Conservation (phyloP, 805 yeast genomes). For the Lipomyces yamanashiensis region DNA sequence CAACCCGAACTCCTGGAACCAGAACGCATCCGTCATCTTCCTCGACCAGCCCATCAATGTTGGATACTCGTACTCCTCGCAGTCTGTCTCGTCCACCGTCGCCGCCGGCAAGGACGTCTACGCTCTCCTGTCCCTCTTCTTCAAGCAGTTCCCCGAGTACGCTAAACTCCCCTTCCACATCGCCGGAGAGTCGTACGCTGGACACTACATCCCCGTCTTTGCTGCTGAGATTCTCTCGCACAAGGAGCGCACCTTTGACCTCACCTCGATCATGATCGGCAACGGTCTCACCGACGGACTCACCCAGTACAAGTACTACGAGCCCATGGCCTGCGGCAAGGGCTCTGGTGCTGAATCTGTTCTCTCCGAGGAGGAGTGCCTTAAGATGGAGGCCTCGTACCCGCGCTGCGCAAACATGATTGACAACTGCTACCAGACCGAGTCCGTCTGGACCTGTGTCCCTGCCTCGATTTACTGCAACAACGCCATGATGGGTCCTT, state of each 20-base stretch:
- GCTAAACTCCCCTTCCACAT: slow-evolving; percentile 63
- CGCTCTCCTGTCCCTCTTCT: slow-evolving; percentile 81
- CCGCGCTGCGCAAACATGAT: slow-evolving; percentile 81
- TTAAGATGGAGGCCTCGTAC: slow-evolving; percentile 64
- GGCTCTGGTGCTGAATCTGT: slow-evolving; percentile 79
- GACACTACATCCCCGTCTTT: slow-evolving; percentile 88
- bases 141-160: slow-evolving; percentile 79
- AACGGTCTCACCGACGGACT: slow-evolving; percentile 90
- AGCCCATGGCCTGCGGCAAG: slow-evolving; percentile 92
- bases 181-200: slow-evolving; percentile 93
- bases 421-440: slow-evolving; percentile 74
- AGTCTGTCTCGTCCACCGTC: slow-evolving; percentile 67
- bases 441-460: slow-evolving; percentile 81
- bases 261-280: slow-evolving; percentile 84
- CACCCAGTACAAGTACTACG: slow-evolving; percentile 75
- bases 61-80: slow-evolving; percentile 80
- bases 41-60: slow-evolving; percentile 94
- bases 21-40: slow-evolving; percentile 85
- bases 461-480: slow-evolving; percentile 93
- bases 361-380: slow-evolving; percentile 77
- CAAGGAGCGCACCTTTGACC: slow-evolving; percentile 58
- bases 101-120: slow-evolving; percentile 89
- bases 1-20: slow-evolving; percentile 90
- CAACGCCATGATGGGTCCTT: slow-evolving; percentile 78
- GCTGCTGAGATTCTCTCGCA: slow-evolving; percentile 58